A percentile compares a stretch with the other conserved stretches of the same genome.
phyloP scores from a whole-genome alignment of 2,329 filamentous ascomycete species.

The Fusarium chaquense region DNA sequence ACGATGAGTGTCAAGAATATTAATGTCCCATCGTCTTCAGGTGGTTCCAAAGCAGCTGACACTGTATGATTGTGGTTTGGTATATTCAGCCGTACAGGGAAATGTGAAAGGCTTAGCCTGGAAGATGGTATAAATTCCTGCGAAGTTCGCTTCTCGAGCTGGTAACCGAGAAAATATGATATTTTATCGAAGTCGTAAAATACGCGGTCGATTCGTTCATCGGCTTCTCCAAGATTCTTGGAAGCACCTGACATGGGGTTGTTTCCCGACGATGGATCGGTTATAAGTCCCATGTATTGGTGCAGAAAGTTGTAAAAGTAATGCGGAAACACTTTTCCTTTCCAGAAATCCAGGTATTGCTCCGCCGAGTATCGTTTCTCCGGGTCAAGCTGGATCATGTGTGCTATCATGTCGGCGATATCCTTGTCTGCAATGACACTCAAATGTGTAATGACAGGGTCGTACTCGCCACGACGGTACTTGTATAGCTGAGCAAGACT shows the following conservation, averaged over 20 bases:
- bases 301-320: conserved; percentile 99
- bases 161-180: conserved; percentile 88
- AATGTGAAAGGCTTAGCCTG: conserved; percentile 70
- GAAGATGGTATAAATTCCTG: conserved; percentile 47
- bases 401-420: conserved; percentile 87
- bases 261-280: conserved; percentile 86
- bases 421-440: conserved; percentile 89
- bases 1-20: conserved; percentile 92
- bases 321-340: conserved; percentile 89
- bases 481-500: conserved; percentile 96
- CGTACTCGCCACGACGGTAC: conserved; percentile 92
- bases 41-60: conserved; percentile 68
- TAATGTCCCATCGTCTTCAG: conserved; percentile 87
- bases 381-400: conserved; percentile 97
- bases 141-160: conserved; percentile 60
- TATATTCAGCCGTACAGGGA: conserved; percentile 87
- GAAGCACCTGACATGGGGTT: conserved; percentile 73
- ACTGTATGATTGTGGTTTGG: conserved; percentile 84
- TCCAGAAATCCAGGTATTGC: conserved; percentile 93
- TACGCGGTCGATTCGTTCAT: conserved; percentile 93
- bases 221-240: conserved; percentile 84
- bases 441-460: conserved; percentile 83
- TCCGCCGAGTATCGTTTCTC: conserved; percentile 93
- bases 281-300: conserved; percentile 96
- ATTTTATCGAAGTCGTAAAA: conserved; percentile 98